Base-by-base conservation (phyloP, 2,329 filamentous ascomycete genomes). In the Diaporthe capsici region DNA sequence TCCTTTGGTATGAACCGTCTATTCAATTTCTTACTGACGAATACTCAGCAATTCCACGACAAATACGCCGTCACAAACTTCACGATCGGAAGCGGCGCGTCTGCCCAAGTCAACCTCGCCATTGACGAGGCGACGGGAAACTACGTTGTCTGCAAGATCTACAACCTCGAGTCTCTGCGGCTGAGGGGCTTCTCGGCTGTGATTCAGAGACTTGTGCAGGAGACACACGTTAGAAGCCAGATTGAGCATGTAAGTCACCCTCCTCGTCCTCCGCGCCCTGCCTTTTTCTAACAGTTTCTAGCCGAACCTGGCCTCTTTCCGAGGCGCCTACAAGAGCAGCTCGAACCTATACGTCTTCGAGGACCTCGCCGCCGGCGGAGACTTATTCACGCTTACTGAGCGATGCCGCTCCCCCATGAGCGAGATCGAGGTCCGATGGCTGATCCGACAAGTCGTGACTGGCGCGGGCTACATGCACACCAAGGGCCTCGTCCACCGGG, bases 71-170 rank as follows among this genome's bases (percentile, higher is more conserved):
- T 93, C 39, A 88, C 84, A 1, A 81, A 86, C 55, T 87, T 88
- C 13, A 80, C 86, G 3, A 84, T 93, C 34, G 91, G 92, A 6
- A 80, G 82, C 47, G 92, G 92, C 8, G 86, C 84, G 2, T 87
- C 87, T 79, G 90, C 89, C 12, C 83, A 83, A 57, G 89, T 93
- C 4, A 87, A 89, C 73, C 84, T 92, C 13, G 90, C 88, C 7
- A 81, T 88, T 3, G 87, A 94, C 22, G 81, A 84, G 34, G 82
- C 81, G 9, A 90, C 88, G 0, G 85, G 87, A 51, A 87, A 86
- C 73, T 93, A 95, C 79, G 78, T 94, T 28, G 92, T 92, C 15
- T 95, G 93, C 85, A 95, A 95, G 79, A 83, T 94, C 12, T 85
- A 94, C 71, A 85, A 90, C 72, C 79, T 93, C 2, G 84, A 85